These are phyloP conservation scores for Coprinopsis sp. DNA, from an alignment of 768 basidiomycete species.

Conservation along the genomic window DNA sequence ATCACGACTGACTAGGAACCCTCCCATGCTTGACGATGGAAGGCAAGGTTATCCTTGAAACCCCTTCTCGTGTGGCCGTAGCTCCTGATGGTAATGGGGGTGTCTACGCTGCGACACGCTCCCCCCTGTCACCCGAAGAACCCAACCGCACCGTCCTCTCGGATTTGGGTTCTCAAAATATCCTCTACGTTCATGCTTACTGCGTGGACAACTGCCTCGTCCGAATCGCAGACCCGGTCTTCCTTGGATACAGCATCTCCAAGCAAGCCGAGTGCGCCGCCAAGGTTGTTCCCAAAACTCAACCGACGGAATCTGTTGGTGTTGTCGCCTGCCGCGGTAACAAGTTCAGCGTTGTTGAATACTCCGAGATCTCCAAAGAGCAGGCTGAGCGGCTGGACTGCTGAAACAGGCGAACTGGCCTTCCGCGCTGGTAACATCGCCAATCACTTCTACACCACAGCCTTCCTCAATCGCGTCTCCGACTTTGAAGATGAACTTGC, in stretches of 20 bases:
- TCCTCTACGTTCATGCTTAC: conserved; percentile 91
- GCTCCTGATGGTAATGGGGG: conserved; percentile 99
- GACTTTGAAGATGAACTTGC: conserved; percentile 84
- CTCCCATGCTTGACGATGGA: conserved; percentile 93
- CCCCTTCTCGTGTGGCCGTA: conserved; percentile 75
- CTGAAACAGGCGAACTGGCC: conserved; percentile 66
- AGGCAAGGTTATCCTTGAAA: conserved; percentile 88
- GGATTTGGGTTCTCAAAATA: conserved; percentile 69
- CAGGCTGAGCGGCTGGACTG: conserved; percentile 75
- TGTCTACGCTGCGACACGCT: conserved; percentile 87
- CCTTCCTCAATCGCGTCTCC: conserved; percentile 74
- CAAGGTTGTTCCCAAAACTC: conserved; percentile 90
- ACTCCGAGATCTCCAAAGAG: conserved; percentile 89
- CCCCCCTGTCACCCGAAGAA: conserved; percentile 58
- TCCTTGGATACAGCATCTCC: conserved; percentile 89
- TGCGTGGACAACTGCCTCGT: conserved; percentile 99
- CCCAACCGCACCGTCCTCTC: conserved; percentile 68
- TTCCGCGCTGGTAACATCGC: conserved; percentile 97
- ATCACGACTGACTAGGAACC: conserved; percentile 55
- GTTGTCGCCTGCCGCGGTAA: conserved; percentile 84
- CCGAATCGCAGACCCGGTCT: conserved; percentile 93
- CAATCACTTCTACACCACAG: conserved; percentile 95
- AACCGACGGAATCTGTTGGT: conserved; percentile 88
- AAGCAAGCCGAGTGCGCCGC: conserved; percentile 89
- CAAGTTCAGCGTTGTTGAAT: conserved; percentile 92